phyloP scores from a whole-genome alignment of 371 early-diverging fungal genomes.

The Phascolomyces articulosus region DNA sequence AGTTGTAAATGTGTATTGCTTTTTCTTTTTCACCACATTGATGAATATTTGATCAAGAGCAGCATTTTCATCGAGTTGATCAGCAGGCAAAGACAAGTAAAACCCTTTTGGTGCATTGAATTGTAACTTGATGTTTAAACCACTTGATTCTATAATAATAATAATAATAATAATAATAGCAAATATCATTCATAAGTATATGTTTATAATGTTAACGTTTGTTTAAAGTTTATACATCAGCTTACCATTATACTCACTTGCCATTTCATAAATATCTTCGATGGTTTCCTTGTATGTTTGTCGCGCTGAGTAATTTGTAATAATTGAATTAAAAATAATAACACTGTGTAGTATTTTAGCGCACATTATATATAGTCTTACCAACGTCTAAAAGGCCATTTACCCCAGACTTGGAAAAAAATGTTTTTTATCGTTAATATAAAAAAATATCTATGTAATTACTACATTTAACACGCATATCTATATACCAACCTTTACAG shows the following conservation, averaged over 20 bases:
- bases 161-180: not conserved
- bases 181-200: not conserved
- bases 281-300: constrained; percentile 86
- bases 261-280: constrained; percentile 81
- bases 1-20: constrained; percentile 70
- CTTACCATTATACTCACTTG: constrained; percentile 62
- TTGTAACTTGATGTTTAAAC: constrained; percentile 66
- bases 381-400: constrained; percentile 92
- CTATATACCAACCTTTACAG: constrained; percentile 80
- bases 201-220: not conserved
- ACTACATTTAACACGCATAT: too few relatives aligned
- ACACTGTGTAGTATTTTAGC: not conserved
- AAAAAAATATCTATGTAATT: not conserved
- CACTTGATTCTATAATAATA: constrained; percentile 30
- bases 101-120: constrained; percentile 69
- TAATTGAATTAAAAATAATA: not conserved
- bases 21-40: constrained; percentile 62
- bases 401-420: constrained; percentile 60
- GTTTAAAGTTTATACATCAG: too few relatives aligned
- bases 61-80: constrained; percentile 25
- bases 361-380: constrained; percentile 34
- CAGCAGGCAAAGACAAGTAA: constrained; percentile 51
- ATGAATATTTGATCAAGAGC: constrained; percentile 62
- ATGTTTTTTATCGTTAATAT: too few relatives aligned
- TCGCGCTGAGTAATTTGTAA: constrained; percentile 50